Conservation (phyloP, 805 yeast genomes). For the Kazachstania psychrophila region DNA sequence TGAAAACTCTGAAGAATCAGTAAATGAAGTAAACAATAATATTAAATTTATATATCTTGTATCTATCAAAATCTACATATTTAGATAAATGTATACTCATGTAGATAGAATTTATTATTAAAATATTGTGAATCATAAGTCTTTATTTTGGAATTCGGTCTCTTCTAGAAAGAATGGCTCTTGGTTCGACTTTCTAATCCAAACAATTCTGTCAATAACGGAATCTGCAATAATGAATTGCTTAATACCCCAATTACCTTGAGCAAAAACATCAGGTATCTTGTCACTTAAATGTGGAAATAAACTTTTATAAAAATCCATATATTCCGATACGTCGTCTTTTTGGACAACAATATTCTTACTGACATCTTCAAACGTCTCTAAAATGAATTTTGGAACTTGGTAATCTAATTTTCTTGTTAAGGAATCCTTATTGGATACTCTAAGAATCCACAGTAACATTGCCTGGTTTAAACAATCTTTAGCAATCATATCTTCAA, state of each 20-base stretch:
- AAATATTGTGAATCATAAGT: background rate
- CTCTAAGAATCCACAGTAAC: conserved; percentile 54
- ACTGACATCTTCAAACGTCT: conserved; percentile 32
- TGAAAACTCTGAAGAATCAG: no score
- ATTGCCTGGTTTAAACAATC: conserved; percentile 49
- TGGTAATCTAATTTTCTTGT: conserved; percentile 17
- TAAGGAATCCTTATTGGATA: conserved; percentile 34
- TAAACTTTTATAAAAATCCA: conserved; percentile 43
- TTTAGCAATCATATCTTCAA: conserved; percentile 41
- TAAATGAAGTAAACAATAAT: no score
- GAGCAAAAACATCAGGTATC: conserved; percentile 49
- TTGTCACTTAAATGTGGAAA: conserved; percentile 40
- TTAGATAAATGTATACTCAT: no score
- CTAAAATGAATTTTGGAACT: conserved; percentile 44
- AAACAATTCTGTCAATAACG: conserved; percentile 43
- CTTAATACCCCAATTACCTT: conserved; percentile 39
- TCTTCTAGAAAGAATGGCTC: conserved; percentile 31
- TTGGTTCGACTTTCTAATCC: conserved; percentile 31
- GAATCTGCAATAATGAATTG: conserved; percentile 39
- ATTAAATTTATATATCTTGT: no score
- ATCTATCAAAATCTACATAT: no score
- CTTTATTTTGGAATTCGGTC: background rate
- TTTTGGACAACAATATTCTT: conserved; percentile 35
- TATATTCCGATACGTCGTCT: conserved; percentile 47
- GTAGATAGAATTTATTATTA: background rate